Percentiles rank a stretch among this genome's conserved stretches.
phyloP scores from a whole-genome alignment of 495 filamentous ascomycete genomes.

The Penicillium longicatenatum region DNA sequence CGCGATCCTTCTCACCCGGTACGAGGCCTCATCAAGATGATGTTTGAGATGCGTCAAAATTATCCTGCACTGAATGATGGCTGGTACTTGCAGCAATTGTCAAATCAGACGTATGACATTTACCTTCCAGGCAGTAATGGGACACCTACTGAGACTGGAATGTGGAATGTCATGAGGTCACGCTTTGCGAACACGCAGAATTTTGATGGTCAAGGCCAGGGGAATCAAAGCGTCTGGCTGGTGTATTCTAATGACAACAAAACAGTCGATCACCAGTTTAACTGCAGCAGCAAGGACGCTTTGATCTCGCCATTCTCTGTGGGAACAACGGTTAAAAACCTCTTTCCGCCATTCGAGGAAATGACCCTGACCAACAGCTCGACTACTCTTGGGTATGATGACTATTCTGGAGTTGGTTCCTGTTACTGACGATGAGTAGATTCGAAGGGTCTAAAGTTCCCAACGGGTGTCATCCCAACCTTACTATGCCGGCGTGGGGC shows the following conservation, averaged over 20 bases:
- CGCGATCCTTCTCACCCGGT: slow-evolving; percentile 68
- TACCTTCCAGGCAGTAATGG: slow-evolving; percentile 54
- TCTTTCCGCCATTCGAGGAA: slow-evolving; percentile 65
- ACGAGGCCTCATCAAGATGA: slow-evolving; percentile 65
- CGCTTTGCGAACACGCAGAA: slow-evolving; percentile 51
- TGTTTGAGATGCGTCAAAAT: slow-evolving; percentile 61
- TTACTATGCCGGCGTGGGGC: slow-evolving; percentile 58
- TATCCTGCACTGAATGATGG: slow-evolving; percentile 67
- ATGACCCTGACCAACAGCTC: slow-evolving; percentile 42
- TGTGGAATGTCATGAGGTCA: slow-evolving; percentile 64
- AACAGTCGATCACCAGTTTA: slow-evolving; percentile 55
- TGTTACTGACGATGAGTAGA: slow-evolving; percentile 12
- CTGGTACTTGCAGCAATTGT: slow-evolving; percentile 54
- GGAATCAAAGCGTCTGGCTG: slow-evolving; percentile 63
- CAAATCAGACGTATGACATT: slow-evolving; percentile 54
- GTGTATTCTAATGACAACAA: slow-evolving; percentile 63
- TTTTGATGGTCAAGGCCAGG: slow-evolving; percentile 29
- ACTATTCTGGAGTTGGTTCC: not conserved
- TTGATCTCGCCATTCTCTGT: slow-evolving; percentile 60
- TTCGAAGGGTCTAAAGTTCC: slow-evolving; percentile 33
- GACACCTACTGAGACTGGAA: slow-evolving; percentile 61
- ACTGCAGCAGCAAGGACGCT: slow-evolving; percentile 51
- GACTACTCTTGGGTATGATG: slow-evolving; percentile 28
- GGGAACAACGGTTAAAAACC: slow-evolving; percentile 58
- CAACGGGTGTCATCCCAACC: slow-evolving; percentile 57